These are phyloP conservation scores for Fraxinus sp. DNA, from an alignment of 305 asterid genomes.

Conservation along the genomic window DNA sequence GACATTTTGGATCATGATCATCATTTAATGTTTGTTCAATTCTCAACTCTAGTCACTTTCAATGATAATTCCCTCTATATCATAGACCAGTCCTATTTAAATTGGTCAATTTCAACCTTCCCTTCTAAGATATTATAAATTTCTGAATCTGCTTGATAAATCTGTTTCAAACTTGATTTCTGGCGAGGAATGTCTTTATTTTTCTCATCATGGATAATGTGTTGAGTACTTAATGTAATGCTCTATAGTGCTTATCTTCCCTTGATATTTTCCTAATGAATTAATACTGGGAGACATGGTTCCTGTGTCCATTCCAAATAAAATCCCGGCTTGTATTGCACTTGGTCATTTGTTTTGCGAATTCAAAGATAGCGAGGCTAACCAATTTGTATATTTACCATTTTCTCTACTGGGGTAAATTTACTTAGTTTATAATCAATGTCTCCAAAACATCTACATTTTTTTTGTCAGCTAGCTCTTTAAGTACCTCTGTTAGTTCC, in stretches of 20 bases:
- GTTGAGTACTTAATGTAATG: not conserved
- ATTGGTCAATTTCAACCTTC: not conserved
- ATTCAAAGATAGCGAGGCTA: not conserved
- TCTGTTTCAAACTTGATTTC: not conserved
- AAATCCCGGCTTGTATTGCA: not conserved
- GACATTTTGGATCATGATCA: not conserved
- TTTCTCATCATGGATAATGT: not conserved
- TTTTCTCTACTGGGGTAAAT: not conserved
- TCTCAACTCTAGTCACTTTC: not conserved
- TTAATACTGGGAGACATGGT: not conserved
- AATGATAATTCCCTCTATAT: not conserved
- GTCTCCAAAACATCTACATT: not conserved
- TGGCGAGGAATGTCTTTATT: not conserved
- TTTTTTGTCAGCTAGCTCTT: not conserved
- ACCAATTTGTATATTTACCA: not conserved
- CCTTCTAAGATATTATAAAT: not conserved
- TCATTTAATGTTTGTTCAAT: not conserved
- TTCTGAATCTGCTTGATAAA: not conserved
- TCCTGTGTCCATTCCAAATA: not conserved
- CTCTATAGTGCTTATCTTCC: not conserved
- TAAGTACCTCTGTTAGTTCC: not conserved
- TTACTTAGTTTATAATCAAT: not conserved
- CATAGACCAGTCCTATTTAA: not conserved
- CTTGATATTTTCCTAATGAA: not conserved
- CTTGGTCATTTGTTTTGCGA: not conserved